A percentile compares a stretch with the other conserved stretches of the same genome.
phyloP scores from a whole-genome alignment of 2,329 filamentous ascomycete species.

The Zymoseptoria ardabiliae region DNA sequence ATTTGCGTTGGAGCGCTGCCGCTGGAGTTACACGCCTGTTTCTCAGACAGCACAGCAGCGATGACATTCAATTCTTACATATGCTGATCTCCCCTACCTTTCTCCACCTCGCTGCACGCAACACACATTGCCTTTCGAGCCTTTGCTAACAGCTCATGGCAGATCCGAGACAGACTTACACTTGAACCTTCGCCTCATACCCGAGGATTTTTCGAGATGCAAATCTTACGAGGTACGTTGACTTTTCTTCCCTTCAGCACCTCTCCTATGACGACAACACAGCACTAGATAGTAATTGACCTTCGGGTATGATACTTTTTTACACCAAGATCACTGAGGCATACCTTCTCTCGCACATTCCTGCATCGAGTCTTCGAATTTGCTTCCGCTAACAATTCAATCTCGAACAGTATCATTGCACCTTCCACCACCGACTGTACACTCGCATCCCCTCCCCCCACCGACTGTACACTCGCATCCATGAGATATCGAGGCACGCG shows the following conservation, averaged over 20 bases:
- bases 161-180: not conserved
- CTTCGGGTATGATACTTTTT: conserved; percentile 29
- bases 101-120: not conserved
- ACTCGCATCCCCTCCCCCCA: conserved; percentile 17
- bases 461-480: conserved; percentile 17
- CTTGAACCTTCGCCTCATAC: not conserved
- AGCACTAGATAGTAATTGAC: conserved; percentile 50
- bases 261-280: conserved; percentile 57
- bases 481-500: conserved; percentile 30
- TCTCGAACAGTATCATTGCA: conserved; percentile 2
- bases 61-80: conserved; percentile 98
- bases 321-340: conserved; percentile 37
- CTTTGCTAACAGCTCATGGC: not conserved
- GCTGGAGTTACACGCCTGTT: conserved; percentile 88
- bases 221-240: conserved; percentile 5
- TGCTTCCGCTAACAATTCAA: not conserved
- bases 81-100: conserved; percentile 61
- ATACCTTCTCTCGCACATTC: not conserved
- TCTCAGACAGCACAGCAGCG: conserved; percentile 64
- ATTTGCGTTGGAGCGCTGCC: conserved; percentile 95
- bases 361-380: not conserved
- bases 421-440: not conserved
- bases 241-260: not conserved
- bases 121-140: not conserved
- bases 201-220: not conserved